These are phyloP conservation scores for Porpolomopsis calyptriformis DNA, from an alignment of 768 basidiomycete species.

Conservation along the genomic window DNA sequence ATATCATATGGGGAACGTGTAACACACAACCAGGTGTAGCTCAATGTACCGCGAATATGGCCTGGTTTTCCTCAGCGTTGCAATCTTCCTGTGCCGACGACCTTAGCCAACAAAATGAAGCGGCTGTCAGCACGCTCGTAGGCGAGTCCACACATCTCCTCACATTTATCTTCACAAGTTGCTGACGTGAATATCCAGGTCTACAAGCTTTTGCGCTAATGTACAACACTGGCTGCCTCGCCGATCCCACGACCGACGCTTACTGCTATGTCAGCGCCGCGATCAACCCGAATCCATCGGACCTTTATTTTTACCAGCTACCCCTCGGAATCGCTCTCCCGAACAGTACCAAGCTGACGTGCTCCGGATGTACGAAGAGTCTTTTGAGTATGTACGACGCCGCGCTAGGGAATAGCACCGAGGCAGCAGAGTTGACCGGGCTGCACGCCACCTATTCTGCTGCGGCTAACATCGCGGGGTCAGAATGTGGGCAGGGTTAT, in stretches of 20 bases:
- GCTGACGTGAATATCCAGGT: constrained; percentile 25
- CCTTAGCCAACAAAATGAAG: constrained; percentile 36
- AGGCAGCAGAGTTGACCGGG: constrained; percentile 25
- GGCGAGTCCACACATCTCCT: constrained; percentile 29
- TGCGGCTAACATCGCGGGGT: constrained; percentile 36
- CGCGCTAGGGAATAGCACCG: constrained; percentile 26
- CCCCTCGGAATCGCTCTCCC: constrained; percentile 50
- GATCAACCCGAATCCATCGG: constrained; percentile 43
- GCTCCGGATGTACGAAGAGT: constrained; percentile 53
- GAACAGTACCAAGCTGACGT: constrained; percentile 38
- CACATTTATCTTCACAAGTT: background rate
- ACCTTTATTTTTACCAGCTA: constrained; percentile 64
- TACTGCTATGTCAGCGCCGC: constrained; percentile 72
- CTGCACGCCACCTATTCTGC: constrained; percentile 38
- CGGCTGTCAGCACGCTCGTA: constrained; percentile 43
- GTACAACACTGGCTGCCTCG: constrained; percentile 49
- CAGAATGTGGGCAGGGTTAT: constrained; percentile 43
- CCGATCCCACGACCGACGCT: constrained; percentile 43
- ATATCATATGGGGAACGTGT: constrained; percentile 71
- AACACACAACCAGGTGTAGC: constrained; percentile 40
- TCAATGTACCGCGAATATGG: constrained; percentile 61
- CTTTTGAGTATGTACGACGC: constrained; percentile 45
- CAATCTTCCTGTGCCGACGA: constrained; percentile 46
- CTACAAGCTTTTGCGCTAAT: constrained; percentile 54
- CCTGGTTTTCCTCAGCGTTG: constrained; percentile 43